These are phyloP conservation scores for Scalesia atractyloides DNA, from an alignment of 129 eudicot genomes.

Conservation along the genomic window DNA sequence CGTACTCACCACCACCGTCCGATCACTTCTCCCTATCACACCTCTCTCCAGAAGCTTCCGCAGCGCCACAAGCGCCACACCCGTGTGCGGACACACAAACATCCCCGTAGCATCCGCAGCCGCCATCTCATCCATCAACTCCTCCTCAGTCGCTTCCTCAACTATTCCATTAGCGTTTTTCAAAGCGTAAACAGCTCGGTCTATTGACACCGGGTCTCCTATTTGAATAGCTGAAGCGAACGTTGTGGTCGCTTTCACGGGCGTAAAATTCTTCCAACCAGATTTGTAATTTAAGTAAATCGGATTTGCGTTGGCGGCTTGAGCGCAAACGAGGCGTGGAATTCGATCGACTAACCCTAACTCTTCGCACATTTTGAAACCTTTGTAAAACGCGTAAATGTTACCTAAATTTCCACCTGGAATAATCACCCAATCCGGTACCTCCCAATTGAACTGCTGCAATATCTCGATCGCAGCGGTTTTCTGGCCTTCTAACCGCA, in stretches of 20 bases:
- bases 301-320: conserved; percentile 75
- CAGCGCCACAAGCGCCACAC: conserved; percentile 78
- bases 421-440: conserved; percentile 84
- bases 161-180: conserved; percentile 65
- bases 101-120: conserved; percentile 78
- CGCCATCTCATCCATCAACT: conserved; percentile 79
- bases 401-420: conserved; percentile 87
- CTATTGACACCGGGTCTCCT: conserved; percentile 79
- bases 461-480: conserved; percentile 79
- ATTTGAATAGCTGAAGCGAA: conserved; percentile 86
- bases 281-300: conserved; percentile 54
- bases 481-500: conserved; percentile 79
- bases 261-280: conserved; percentile 59
- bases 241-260: conserved; percentile 58
- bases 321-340: conserved; percentile 79
- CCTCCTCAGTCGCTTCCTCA: conserved; percentile 86
- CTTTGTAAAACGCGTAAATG: conserved; percentile 74
- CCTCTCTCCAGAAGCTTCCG: conserved; percentile 56
- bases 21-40: conserved; percentile 54
- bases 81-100: conserved; percentile 85
- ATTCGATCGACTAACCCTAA: conserved; percentile 63
- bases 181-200: conserved; percentile 67
- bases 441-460: conserved; percentile 88
- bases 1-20: conserved; percentile 81
- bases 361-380: conserved; percentile 72